Base-by-base conservation (phyloP, 768 basidiomycete genomes). In the Piloderma croceum region DNA sequence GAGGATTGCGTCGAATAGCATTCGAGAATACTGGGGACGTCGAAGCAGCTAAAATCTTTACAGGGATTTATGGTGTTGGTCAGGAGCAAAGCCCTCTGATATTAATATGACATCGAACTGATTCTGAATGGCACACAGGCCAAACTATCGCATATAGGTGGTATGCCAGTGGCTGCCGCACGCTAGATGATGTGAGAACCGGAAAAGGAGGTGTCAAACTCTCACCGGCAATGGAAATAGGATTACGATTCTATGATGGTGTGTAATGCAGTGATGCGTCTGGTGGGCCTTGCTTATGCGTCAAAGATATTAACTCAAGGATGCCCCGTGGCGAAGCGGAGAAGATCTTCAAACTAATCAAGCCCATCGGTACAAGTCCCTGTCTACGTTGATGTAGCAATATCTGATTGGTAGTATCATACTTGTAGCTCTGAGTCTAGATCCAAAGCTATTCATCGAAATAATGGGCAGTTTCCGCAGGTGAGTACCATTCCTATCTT, bases 381-480 rank as follows among this genome's bases (percentile, higher is more conserved):
- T 24, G n/a, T 11, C 11, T 12, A 1, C 25, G 5, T 15, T 10
- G 15, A 19, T 31, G 20, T 48, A 31, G 34, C 27, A 9, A 15
- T 15, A 25, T n/a, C 34, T 42, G 34, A 36, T 44, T 45, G 25
- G 34, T n/a, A n/a, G 15, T 32, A 31, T 39, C 10, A n/a, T 15
- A n/a, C 2, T 32, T 36, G 4, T 45, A 90, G 90, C 88, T 3
- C 68, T 85, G 7, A 62, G 60, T 2, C 69, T 94, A 23, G 91
- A 93, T 52, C 63, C 75, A 5, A 74, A 76, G 38, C 54, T 93
- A 19, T 79, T 76, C 52, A 62, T 96, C 7, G 81, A 91, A 36
- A 82, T 93, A 35, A 93, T 94, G 92, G 93, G 92, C 1, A 90
- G 88, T 47, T 97, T 83, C 58, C 66, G 92, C 51, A 71, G 88